Evolutionary conservation across 164 flowering plant species (phyloP), one percentile per base, ranked within the genome.

Genomic region (Taxillus chinensis): DNA sequence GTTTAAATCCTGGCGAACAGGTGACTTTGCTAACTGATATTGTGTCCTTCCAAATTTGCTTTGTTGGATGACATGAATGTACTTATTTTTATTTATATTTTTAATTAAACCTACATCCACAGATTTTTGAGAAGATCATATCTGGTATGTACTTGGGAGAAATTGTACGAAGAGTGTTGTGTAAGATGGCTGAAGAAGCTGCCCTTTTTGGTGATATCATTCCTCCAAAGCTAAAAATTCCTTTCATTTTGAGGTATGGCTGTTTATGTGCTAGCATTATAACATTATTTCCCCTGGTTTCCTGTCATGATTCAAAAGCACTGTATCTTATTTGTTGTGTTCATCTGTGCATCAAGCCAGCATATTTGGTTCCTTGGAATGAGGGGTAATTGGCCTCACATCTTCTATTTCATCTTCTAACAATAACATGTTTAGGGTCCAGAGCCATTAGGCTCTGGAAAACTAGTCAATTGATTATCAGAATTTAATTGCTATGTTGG

Each of bases 111-210:
- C 14, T 67, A 4, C 13, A 48, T 8, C 12, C 3, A 2, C 77
- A 80, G 86, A 79, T 70, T 0, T 84, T 80, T 68, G 89, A 80
- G 39, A 88, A 84, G 81, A 73, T 86, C 15, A 62, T 79, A 37
- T 82, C 90, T 39, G 89, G 89, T 52, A 78, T 72, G 75, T 80
- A 83, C 60, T 63, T 86, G 66, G 90, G 92, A 60, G 96, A 89
- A 56, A 80, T 82, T 62, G 87, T 83, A 40, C 72, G 89, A 70
- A 77, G 77, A 65, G 81, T 80, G 1, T 54, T 89, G 58, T 61
- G 77, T 58, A 83, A 71, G 64, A 78, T 85, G 78, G 86, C 87
- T 7, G 61, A 77, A 62, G 78, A 59, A 16, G 77, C 71, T 58
- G 75, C 57, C 54, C 59, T 85, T 64, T 90, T 90, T 78, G 89